Evolutionary conservation across 805 yeast species (phyloP).

Genomic region (Candida glaebosa): DNA sequence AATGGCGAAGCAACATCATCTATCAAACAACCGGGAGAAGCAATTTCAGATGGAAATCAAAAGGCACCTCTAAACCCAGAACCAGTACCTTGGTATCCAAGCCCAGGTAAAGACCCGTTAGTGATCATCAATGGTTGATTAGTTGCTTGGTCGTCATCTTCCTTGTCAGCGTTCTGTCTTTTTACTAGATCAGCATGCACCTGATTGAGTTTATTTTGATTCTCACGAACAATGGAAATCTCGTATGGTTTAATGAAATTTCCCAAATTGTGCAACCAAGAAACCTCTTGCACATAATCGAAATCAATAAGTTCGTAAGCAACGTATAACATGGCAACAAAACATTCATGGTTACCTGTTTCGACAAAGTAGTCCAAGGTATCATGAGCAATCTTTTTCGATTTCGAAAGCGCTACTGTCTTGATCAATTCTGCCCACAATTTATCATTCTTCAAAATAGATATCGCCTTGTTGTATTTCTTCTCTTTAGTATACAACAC

Average conservation of each 20-base stretch:
- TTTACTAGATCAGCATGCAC: constrained; percentile 67
- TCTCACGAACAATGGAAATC: constrained; percentile 81
- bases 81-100: constrained; percentile 35
- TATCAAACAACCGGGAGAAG: too few relatives aligned
- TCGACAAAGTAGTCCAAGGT: constrained; percentile 89
- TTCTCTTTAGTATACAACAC: constrained; percentile 89
- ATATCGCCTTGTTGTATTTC: constrained; percentile 87
- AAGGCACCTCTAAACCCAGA: constrained; percentile 61
- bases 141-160: constrained; percentile 40
- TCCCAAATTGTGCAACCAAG: constrained; percentile 84
- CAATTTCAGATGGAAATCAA: too few relatives aligned
- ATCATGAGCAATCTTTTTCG: constrained; percentile 82
- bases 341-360: constrained; percentile 93
- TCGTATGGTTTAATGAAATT: constrained; percentile 91
- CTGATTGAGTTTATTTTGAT: constrained; percentile 60
- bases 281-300: constrained; percentile 82
- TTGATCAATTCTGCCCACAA: constrained; percentile 93
- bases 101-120: constrained; percentile 47
- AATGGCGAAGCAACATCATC: background rate
- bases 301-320: constrained; percentile 77
- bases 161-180: constrained; percentile 57
- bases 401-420: constrained; percentile 82
- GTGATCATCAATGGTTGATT: constrained; percentile 80
- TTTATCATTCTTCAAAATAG: constrained; percentile 85
- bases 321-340: constrained; percentile 81